Base-by-base conservation (phyloP, 2,329 filamentous ascomycete species). In the Chaetomiaceae sp. region DNA sequence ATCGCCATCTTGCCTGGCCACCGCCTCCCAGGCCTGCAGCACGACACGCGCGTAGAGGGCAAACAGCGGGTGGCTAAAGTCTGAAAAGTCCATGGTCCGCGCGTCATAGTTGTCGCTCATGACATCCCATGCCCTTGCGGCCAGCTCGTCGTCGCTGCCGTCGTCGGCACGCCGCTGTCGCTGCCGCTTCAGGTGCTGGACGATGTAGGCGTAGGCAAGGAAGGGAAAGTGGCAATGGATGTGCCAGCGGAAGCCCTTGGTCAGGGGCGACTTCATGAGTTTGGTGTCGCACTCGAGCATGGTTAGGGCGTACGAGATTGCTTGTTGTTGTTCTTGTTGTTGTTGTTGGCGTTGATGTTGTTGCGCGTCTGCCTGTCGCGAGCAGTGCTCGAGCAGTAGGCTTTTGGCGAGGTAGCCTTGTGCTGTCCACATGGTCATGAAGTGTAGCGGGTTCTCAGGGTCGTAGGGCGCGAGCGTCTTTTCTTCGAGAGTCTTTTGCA, bases 341-440 rank as follows among this genome's bases (percentile, higher is more conserved):
- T 32, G 34, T 16, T n/a, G 44, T 33, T 71, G 64, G 6, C 11
- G 25, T 16, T 70, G 64, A 0, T 58, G 52, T 4, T 40, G 41
- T 0, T 60, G 45, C 25, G 45, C 51, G 1, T 56, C 59, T 0
- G 64, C 56, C 23, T 62, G 59, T 40, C 21, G 66, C 0, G 70
- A 67, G 51, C 77, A 75, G 51, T 77, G 67, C 44, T 81, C 74
- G 45, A 82, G 52, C 0, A 86, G 71, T 1, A 69, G 73, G 41
- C 56, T 65, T 60, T 75, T 80, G 0, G 79, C 74, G 3, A 85
- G 51, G 5, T 71, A 67, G 0, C 59, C 65, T 10, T 78, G 58
- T 1, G 67, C 61, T 0, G 61, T 67, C 69, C 72, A 71, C 0
- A 71, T 58, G 0, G 71, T 68, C 61, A 75, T 67, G 46, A 64